A percentile compares a stretch with the other conserved stretches of the same genome.
Evolutionary conservation across 1,284 basidiomycete genomes (phyloP).

Genomic region (Kwoniella shivajii): DNA sequence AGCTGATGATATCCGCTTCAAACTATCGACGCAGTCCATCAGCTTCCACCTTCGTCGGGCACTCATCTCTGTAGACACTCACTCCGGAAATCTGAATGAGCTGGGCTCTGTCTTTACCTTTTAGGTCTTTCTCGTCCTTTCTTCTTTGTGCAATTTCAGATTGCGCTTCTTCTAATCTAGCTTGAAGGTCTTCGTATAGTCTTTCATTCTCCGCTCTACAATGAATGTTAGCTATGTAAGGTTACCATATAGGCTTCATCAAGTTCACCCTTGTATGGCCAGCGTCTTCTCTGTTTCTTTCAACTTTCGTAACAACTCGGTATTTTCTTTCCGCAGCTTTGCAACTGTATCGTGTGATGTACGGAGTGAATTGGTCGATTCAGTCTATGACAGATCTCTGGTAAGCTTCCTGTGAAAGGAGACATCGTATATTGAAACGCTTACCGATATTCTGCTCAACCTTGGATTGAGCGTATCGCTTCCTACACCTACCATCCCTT

Average conservation of each 20-base stretch:
- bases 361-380: conserved; percentile 38
- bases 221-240: not conserved
- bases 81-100: conserved; percentile 51
- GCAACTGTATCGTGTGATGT: conserved; percentile 64
- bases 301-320: conserved; percentile 70
- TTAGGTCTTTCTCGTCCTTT: conserved; percentile 83
- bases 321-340: conserved; percentile 69
- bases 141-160: conserved; percentile 73
- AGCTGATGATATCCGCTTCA: conserved; percentile 74
- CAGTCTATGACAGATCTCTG: conserved; percentile 29
- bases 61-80: too few species aligned
- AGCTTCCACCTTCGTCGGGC: too few species aligned
- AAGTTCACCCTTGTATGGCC: conserved; percentile 52
- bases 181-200: conserved; percentile 73
- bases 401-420: not conserved
- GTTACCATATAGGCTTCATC: not conserved
- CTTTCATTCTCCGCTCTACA: conserved; percentile 66
- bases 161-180: conserved; percentile 68
- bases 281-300: conserved; percentile 70
- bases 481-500: conserved; percentile 4
- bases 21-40: conserved; percentile 54
- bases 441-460: conserved; percentile 37
- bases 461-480: conserved; percentile 24
- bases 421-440: conserved; percentile 1
- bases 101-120: conserved; percentile 67